Percentiles rank a stretch among this genome's conserved stretches.
These are phyloP conservation scores for Mortierella sp. DNA, from an alignment of 371 early-diverging fungal genomes.

Conservation along the genomic window DNA sequence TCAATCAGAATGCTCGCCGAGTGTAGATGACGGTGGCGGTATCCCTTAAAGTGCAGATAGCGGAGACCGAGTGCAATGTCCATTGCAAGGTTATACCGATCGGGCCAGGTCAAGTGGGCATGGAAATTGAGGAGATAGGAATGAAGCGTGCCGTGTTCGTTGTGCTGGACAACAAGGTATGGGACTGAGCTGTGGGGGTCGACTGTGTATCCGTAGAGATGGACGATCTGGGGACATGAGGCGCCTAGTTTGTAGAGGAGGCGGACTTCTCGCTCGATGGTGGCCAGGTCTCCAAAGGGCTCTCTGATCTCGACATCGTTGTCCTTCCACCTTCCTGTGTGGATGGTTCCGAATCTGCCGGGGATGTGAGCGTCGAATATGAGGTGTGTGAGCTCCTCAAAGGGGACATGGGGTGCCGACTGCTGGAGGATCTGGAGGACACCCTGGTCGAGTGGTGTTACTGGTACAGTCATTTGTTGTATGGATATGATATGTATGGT, in stretches of 20 bases:
- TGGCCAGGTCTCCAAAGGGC: conserved; percentile 47
- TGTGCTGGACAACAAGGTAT: conserved; percentile 47
- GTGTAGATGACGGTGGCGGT: conserved; percentile 55
- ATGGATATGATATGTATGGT: background rate
- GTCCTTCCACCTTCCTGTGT: conserved; percentile 49
- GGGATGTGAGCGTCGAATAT: conserved; percentile 48
- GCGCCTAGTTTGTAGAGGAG: conserved; percentile 45
- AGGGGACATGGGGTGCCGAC: conserved; percentile 38
- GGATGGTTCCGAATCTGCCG: conserved; percentile 46
- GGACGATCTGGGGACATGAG: conserved; percentile 38
- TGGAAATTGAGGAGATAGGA: conserved; percentile 51
- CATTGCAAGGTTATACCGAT: conserved; percentile 52
- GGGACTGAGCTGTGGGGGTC: conserved; percentile 40
- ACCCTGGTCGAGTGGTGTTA: conserved; percentile 25
- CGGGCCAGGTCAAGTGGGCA: conserved; percentile 52
- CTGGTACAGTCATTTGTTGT: conserved; percentile 39
- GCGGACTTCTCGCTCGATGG: conserved; percentile 51
- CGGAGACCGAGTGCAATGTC: conserved; percentile 50
- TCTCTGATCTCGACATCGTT: conserved; percentile 49
- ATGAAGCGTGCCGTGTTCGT: conserved; percentile 53
- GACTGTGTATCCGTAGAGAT: conserved; percentile 45
- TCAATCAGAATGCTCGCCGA: conserved; percentile 54
- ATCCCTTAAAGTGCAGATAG: conserved; percentile 51
- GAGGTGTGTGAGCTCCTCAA: conserved; percentile 38
- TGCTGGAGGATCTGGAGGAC: conserved; percentile 46